Percentiles rank a stretch among this genome's conserved stretches.
phyloP scores from a whole-genome alignment of 805 yeast species.

The Candida glaebosa region DNA sequence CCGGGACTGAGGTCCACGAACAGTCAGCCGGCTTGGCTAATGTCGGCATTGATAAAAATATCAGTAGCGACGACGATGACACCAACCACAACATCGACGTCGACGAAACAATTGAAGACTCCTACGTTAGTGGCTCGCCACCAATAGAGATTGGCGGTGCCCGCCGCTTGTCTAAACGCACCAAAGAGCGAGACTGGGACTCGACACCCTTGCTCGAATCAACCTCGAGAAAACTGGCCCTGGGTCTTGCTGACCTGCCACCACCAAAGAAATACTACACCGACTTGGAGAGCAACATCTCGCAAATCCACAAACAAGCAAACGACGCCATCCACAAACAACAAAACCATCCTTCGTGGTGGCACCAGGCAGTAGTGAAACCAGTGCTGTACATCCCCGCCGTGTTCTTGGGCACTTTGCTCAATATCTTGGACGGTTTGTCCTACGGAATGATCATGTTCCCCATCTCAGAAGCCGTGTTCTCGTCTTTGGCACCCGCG shows the following conservation, averaged over 20 bases:
- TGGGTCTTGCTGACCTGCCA: too few relatives aligned
- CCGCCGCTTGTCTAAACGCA: neutral
- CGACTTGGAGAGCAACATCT: neutral
- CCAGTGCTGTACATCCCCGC: slow-evolving; percentile 65
- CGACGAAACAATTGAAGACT: neutral
- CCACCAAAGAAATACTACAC: slow-evolving; percentile 3
- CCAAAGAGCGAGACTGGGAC: neutral
- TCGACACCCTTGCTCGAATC: slow-evolving; percentile 11
- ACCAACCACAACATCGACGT: too few relatives aligned
- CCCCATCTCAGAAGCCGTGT: slow-evolving; percentile 80
- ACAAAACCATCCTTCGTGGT: slow-evolving; percentile 12
- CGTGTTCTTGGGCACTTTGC: slow-evolving; percentile 76
- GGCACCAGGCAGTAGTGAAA: slow-evolving; percentile 17
- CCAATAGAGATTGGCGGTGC: slow-evolving; percentile 7
- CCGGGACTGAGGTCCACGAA: slow-evolving; percentile 50
- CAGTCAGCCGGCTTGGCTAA: slow-evolving; percentile 55
- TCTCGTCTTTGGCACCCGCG: slow-evolving; percentile 75
- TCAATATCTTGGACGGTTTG: slow-evolving; percentile 88
- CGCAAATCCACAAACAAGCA: slow-evolving; percentile 1
- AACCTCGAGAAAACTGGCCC: slow-evolving; percentile 8
- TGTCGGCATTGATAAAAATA: slow-evolving; percentile 42
- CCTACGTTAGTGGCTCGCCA: slow-evolving; percentile 5
- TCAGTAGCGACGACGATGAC: neutral
- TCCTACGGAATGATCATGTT: slow-evolving; percentile 98
- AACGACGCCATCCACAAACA: slow-evolving; percentile 4